Percentiles rank a stretch among this genome's conserved stretches.
Conservation (phyloP, 2,329 filamentous ascomycete species). For the Fusarium nisikadoi region DNA sequence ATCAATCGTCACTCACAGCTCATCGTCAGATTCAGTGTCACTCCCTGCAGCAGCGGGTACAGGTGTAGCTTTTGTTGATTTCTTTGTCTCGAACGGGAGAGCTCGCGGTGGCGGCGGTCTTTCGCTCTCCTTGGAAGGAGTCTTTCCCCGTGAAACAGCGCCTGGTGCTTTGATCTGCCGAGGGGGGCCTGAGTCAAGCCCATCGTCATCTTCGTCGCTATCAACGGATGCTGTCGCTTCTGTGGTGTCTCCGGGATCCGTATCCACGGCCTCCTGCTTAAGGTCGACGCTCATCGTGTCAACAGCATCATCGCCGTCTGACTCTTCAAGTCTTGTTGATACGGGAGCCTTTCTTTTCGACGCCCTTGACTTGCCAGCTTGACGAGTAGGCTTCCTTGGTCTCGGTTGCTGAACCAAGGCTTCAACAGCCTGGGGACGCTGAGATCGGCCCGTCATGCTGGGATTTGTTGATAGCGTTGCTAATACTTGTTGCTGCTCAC, state of each 20-base stretch:
- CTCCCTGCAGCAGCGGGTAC: constrained; percentile 48
- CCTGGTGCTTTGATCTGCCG: constrained; percentile 6
- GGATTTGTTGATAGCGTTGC: constrained; percentile 56
- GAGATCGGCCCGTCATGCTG: constrained; percentile 46
- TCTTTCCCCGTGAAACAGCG: constrained; percentile 4
- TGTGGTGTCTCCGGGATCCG: constrained; percentile 54
- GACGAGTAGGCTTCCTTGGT: constrained; percentile 41
- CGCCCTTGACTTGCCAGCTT: constrained; percentile 52
- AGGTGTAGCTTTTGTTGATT: constrained; percentile 44
- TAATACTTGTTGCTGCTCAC: constrained; percentile 75
- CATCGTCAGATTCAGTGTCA: constrained; percentile 67
- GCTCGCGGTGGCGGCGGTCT: constrained; percentile 53
- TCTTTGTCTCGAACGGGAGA: constrained; percentile 58
- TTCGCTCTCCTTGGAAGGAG: constrained; percentile 32
- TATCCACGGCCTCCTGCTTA: constrained; percentile 51
- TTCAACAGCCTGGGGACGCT: constrained; percentile 38
- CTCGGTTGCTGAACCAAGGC: constrained; percentile 20
- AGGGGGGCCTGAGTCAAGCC: constrained; percentile 2
- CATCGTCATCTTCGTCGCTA: constrained; percentile 56
- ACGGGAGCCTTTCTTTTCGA: constrained; percentile 62
- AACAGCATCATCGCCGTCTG: constrained; percentile 55
- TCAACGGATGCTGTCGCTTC: constrained; percentile 55
- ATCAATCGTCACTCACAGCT: constrained; percentile 54
- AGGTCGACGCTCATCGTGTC: constrained; percentile 63
- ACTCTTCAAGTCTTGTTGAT: constrained; percentile 53